Evolutionary conservation across 1,284 basidiomycete species (phyloP).

Genomic region (Laetiporus sulphureus): DNA sequence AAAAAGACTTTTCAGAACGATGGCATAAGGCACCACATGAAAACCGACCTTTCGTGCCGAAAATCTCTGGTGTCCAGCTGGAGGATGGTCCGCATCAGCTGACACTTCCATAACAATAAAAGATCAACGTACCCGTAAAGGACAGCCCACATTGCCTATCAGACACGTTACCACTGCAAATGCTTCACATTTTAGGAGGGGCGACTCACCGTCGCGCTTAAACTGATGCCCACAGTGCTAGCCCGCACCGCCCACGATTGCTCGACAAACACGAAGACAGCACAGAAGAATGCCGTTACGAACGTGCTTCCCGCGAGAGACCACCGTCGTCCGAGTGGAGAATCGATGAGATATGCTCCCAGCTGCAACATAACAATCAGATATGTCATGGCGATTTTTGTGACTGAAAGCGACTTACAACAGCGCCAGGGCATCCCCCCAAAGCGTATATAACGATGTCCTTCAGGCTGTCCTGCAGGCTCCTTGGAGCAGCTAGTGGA

Average conservation of each 20-base stretch:
- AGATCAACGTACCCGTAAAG: constrained; percentile 57
- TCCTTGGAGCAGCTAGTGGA: constrained; percentile 30
- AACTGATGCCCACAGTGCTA: constrained; percentile 75
- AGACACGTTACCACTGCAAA: too few species aligned
- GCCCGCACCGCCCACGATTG: constrained; percentile 61
- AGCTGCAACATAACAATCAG: constrained; percentile 39
- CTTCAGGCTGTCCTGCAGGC: constrained; percentile 64
- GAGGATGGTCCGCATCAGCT: constrained; percentile 1
- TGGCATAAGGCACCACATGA: neutral
- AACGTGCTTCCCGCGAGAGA: constrained; percentile 81
- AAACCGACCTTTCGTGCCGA: constrained; percentile 63
- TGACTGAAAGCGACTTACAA: constrained; percentile 43
- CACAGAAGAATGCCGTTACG: constrained; percentile 74
- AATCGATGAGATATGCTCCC: constrained; percentile 87
- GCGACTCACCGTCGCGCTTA: constrained; percentile 67
- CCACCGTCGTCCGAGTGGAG: constrained; percentile 66
- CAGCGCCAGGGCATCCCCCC: constrained; percentile 82
- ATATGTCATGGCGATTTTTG: neutral
- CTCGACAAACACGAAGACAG: constrained; percentile 63
- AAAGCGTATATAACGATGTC: constrained; percentile 80
- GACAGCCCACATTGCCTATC: constrained; percentile 84
- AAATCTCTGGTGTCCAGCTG: constrained; percentile 89
- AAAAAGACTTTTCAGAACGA: constrained; percentile 1
- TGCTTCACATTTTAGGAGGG: too few species aligned
- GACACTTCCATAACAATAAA: neutral